Conservation (phyloP, 2,329 filamentous ascomycete species). For the Colletotrichum kahawae region DNA sequence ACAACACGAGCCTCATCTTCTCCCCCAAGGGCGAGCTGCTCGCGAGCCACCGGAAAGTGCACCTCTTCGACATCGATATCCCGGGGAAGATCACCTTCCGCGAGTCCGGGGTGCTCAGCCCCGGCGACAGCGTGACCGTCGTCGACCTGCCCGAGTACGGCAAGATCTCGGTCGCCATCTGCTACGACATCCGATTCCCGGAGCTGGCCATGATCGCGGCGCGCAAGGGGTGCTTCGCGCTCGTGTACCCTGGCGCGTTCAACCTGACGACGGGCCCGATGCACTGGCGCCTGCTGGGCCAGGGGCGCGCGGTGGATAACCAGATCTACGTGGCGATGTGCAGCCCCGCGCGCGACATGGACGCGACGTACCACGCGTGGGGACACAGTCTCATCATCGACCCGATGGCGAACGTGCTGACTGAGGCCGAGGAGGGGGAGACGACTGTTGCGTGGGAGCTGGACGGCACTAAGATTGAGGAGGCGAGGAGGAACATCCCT, state of each 20-base stretch:
- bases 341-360: conserved; percentile 83
- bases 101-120: conserved; percentile 86
- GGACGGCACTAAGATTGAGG: conserved; percentile 69
- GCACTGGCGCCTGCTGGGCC: conserved; percentile 86
- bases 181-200: conserved; percentile 97
- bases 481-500: conserved; percentile 83
- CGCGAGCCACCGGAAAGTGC: conserved; percentile 90
- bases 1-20: conserved; percentile 91
- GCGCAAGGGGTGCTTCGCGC: conserved; percentile 81
- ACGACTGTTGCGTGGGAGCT: conserved; percentile 77
- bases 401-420: conserved; percentile 83
- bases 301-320: conserved; percentile 88
- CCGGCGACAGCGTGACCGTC: conserved; percentile 84
- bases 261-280: conserved; percentile 91
- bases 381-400: conserved; percentile 90
- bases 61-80: conserved; percentile 98
- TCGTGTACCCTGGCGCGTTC: conserved; percentile 96
- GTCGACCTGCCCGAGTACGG: conserved; percentile 90
- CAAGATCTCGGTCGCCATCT: conserved; percentile 86
- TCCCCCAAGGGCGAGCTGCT: conserved; percentile 78
- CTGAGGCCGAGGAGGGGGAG: conserved; percentile 80
- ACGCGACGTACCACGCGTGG: conserved; percentile 84
- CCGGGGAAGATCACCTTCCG: conserved; percentile 91
- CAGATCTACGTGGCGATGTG: conserved; percentile 94
- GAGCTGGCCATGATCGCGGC: conserved; percentile 91